phyloP scores from a whole-genome alignment of 1,139 yeast species.

The Diutina sp. region DNA sequence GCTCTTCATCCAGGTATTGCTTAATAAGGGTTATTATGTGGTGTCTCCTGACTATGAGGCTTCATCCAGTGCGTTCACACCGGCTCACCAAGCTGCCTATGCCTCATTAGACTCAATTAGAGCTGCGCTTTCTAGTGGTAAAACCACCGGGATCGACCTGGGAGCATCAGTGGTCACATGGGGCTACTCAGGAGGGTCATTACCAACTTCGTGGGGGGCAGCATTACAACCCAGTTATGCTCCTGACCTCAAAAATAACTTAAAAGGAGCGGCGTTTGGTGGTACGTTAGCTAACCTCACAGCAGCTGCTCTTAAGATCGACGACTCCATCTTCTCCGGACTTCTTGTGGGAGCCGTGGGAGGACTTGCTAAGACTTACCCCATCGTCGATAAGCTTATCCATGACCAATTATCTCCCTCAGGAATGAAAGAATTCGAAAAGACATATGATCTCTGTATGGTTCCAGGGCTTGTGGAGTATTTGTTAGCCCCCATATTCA shows the following conservation, averaged over 20 bases:
- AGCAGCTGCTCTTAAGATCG: constrained; percentile 11
- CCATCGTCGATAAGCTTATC: constrained; percentile 7
- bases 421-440: background rate
- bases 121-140: constrained; percentile 12
- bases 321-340: constrained; percentile 16
- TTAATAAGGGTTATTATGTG: constrained; percentile 19
- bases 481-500: constrained; percentile 8
- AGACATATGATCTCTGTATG: constrained; percentile 5
- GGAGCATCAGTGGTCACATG: constrained; percentile 16
- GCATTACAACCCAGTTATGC: constrained; percentile 19
- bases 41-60: constrained; percentile 24
- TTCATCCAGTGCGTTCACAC: constrained; percentile 14
- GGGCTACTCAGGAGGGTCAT: constrained; percentile 27
- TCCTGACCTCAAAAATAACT: constrained; percentile 13
- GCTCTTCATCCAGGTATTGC: constrained; percentile 11
- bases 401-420: background rate
- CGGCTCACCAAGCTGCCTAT: constrained; percentile 17
- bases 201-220: constrained; percentile 26
- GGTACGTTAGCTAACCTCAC: constrained; percentile 18
- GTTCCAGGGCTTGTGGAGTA: constrained; percentile 4
- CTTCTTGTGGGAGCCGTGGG: constrained; percentile 13
- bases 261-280: constrained; percentile 11
- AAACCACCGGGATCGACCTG: constrained; percentile 12
- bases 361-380: constrained; percentile 18
- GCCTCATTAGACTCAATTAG: constrained; percentile 16